Evolutionary conservation across 768 basidiomycete species (phyloP), one percentile per base, ranked within the genome.

Genomic region (Suillus cothurnatus): DNA sequence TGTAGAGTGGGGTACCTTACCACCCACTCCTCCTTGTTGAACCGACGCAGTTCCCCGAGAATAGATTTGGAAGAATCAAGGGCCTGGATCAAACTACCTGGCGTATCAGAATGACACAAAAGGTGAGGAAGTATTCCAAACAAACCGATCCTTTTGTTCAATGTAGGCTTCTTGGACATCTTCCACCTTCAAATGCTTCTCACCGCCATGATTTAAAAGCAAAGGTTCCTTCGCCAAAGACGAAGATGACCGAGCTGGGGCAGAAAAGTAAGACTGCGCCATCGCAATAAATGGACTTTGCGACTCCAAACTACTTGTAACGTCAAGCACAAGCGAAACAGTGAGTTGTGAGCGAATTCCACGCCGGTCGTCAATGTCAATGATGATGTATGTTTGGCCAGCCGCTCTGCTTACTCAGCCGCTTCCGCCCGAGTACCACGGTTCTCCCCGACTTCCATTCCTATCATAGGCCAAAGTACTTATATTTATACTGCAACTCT

Each of bases 1-100:
- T 81, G 79, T 63, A 95, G 80, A 72, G 86, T 85, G 61, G 96
- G 96, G 77, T 99, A 99, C 64, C 93, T 82, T 19, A 98, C 88
- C 31, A 92, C 85, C 95, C 94, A 97, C 68, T 91, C 85, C 45
- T 88, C 81, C 79, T 89, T 89, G 80, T 93, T 97, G 82, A 97
- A 97, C 60, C 81, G 80, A 58, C 86, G 85, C 26, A 98, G 78
- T 70, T 90, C 90, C 58, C 77, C 77, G 45, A 97, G 81, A 53
- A 98, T 84, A 14, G 79, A 70, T 70, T 87, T 85, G 43, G 95
- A 88, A 0, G 86, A 81, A 70, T 90, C 87, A 68, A 97, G 86
- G n/a, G 92, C 94, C 60, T 81, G 81, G 36, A 93, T 84, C 64
- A 97, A 82, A 41, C 93, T 94, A 68, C 32, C 72, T 71, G 32